Evolutionary conservation across 495 filamentous ascomycete species (phyloP), one percentile per base, ranked within the genome.

Genomic region (Amphirosellinia nigrospora): DNA sequence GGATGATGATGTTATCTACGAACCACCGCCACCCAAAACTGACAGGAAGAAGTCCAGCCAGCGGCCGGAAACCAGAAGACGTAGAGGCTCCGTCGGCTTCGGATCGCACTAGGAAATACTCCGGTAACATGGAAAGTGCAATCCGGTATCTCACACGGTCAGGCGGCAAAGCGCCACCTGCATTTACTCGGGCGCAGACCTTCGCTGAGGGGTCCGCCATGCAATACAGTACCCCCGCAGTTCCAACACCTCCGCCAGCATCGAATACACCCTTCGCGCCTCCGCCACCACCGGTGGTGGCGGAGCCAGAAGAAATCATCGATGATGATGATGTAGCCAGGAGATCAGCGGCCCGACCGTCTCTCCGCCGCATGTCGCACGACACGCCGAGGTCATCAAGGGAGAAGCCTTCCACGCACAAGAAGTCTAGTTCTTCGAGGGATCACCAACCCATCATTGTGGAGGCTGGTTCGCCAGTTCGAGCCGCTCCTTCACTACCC

Each of bases 31-130:
- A 11, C 67, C 76, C 13, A 79, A 79, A 62, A 53, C 71, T 3
- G 81, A 83, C 23, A 83, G 79, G 76, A 83, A 83, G 72, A 80
- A 78, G 70, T 78, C 81, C 13, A 78, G 75, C 50, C 50, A 81
- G 74, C 69, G 77, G 66, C 38, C 74, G 79, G 73, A 81, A 82
- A 70, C 74, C 79, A 28, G 78, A 80, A 16, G 74, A 77, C 23
- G 26, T 45, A 28, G 67, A 72, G 21, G 64, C 64, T 16, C 72
- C 43, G 45, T 61, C 65, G 3, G 55, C 72, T 6, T 66, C 64
- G 7, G 76, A 78, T 2, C 73, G 76, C 46, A 73, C 74, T 3
- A 74, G 75, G 39, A 77, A 78, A 60, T 72, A 71, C 30, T 75
- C 75, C 23, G 68, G 21, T 6, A 71, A 70, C 64, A 55, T 78